Evolutionary conservation across 2,329 filamentous ascomycete genomes (phyloP).

Genomic region (Aspergillus ochraceus): DNA sequence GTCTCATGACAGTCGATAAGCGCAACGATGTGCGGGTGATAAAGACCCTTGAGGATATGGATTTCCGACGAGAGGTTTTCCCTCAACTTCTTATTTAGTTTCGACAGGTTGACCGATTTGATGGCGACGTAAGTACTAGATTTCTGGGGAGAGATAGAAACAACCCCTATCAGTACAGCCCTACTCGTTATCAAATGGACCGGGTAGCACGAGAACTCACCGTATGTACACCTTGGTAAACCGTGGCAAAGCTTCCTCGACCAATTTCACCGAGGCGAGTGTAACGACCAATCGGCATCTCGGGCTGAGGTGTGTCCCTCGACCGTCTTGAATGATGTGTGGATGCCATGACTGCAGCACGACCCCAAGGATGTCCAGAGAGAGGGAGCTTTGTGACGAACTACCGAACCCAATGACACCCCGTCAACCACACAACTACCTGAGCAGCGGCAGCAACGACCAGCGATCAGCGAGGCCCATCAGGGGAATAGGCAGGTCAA

Average conservation of each 20-base stretch:
- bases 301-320: conserved; percentile 31
- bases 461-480: conserved; percentile 34
- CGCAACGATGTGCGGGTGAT: conserved; percentile 95
- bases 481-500: conserved; percentile 25
- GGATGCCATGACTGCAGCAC: conserved; percentile 43
- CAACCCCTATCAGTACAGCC: conserved; percentile 14
- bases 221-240: conserved; percentile 83
- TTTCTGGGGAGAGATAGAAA: conserved; percentile 53
- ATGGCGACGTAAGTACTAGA: conserved; percentile 83
- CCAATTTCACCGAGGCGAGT: conserved; percentile 86
- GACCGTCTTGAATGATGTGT: conserved; percentile 44
- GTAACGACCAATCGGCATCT: conserved; percentile 69
- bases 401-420: conserved; percentile 20
- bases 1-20: conserved; percentile 93
- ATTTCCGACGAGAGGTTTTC: conserved; percentile 96
- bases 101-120: conserved; percentile 89
- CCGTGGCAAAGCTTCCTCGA: conserved; percentile 95
- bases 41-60: conserved; percentile 86
- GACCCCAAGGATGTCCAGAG: conserved; percentile 19
- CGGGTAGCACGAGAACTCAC: conserved; percentile 53
- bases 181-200: not conserved
- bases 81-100: conserved; percentile 92
- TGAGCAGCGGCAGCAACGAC: conserved; percentile 28
- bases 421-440: conserved; percentile 39
- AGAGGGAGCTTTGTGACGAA: conserved; percentile 3